Percentiles rank a stretch among this genome's conserved stretches.
Evolutionary conservation across 768 basidiomycete genomes (phyloP).

Genomic region (Botryobasidium botryosum): DNA sequence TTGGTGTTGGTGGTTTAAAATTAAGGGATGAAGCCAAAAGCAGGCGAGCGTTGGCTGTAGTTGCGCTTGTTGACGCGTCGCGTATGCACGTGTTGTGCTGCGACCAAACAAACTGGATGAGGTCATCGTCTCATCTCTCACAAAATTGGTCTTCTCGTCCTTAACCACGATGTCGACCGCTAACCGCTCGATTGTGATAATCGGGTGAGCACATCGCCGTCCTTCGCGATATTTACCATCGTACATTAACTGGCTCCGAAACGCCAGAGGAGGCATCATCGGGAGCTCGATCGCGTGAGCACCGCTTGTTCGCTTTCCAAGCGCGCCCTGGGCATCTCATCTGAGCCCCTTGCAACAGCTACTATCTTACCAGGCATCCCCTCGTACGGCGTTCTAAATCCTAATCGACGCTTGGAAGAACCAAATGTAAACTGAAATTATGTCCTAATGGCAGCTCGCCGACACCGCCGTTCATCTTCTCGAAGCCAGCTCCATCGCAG

Average conservation of each 20-base stretch:
- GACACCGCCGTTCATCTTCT: conserved; percentile 10
- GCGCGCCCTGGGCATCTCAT: background rate
- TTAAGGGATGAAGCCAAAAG: no score
- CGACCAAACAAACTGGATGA: no score
- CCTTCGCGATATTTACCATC: background rate
- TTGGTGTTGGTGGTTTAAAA: no score
- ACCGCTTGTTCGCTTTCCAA: background rate
- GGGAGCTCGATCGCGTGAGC: conserved; percentile 12
- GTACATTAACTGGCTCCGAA: background rate
- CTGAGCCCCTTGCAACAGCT: conserved; percentile 7
- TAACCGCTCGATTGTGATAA: conserved; percentile 7
- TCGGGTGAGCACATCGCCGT: background rate
- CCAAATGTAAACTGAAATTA: background rate
- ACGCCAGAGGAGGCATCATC: conserved; percentile 11
- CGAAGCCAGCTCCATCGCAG: conserved; percentile 14
- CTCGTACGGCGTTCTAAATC: background rate
- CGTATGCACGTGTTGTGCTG: no score
- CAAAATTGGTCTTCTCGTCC: conserved; percentile 1
- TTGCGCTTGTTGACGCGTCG: no score
- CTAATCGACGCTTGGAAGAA: background rate
- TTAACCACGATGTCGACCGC: conserved; percentile 6
- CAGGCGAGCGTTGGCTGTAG: no score
- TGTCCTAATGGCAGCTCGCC: conserved; percentile 3
- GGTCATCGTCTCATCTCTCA: no score
- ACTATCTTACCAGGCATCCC: conserved; percentile 19